Percentiles rank a stretch among this genome's conserved stretches.
These are phyloP conservation scores for Trametes cinnabarina DNA, from an alignment of 768 basidiomycete genomes.

Conservation along the genomic window DNA sequence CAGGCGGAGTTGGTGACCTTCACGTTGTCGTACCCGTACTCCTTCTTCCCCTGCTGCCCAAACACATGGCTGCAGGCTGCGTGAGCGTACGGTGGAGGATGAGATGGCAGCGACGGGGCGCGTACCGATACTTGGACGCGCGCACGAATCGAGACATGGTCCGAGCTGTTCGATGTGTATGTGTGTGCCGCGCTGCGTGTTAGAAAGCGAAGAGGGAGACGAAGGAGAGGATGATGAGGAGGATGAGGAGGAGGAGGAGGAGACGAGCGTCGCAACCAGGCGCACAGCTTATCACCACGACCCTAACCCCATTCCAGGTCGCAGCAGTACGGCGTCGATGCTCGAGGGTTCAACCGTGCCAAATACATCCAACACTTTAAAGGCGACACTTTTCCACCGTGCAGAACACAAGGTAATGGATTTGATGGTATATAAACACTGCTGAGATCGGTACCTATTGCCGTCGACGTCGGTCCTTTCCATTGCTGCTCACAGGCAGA, in stretches of 20 bases:
- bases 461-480: too few relatives aligned
- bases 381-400: too few relatives aligned
- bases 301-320: background rate
- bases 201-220: background rate
- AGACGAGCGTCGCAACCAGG: background rate
- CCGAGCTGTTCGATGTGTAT: background rate
- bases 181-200: background rate
- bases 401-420: too few relatives aligned
- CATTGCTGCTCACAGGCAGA: too few relatives aligned
- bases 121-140: slow-evolving; percentile 26
- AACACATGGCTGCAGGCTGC: slow-evolving; percentile 75
- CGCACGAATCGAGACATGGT: slow-evolving; percentile 26
- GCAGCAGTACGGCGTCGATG: background rate
- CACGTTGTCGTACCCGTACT: slow-evolving; percentile 75
- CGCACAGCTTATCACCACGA: background rate
- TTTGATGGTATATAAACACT: too few relatives aligned
- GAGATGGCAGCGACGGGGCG: background rate
- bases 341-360: too few relatives aligned
- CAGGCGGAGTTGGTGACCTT: slow-evolving; percentile 89
- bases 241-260: background rate
- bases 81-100: background rate
- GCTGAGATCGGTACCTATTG: too few relatives aligned
- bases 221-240: background rate
- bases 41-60: slow-evolving; percentile 84
- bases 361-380: too few relatives aligned